Conservation (phyloP, 1,284 basidiomycete species). For the Malassezia slooffiae region DNA sequence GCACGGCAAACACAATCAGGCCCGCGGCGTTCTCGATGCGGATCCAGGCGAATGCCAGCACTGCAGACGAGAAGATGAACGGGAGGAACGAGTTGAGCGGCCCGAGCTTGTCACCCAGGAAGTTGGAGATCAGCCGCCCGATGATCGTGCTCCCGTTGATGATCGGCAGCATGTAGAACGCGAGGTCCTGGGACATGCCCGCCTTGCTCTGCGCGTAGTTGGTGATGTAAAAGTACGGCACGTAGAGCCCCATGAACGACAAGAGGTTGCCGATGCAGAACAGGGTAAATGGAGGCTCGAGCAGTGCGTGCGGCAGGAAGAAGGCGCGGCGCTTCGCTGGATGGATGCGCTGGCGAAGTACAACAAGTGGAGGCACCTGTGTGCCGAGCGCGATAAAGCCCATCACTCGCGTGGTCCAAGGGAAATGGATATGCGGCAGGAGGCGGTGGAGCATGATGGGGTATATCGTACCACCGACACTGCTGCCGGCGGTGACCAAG, state of each 20-base stretch:
- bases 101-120: slow-evolving; percentile 43
- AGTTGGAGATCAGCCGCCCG: slow-evolving; percentile 45
- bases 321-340: background rate
- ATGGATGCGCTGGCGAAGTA: slow-evolving; percentile 1
- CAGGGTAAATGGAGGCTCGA: slow-evolving; percentile 5
- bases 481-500: slow-evolving; percentile 28
- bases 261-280: slow-evolving; percentile 8
- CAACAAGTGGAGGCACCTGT: slow-evolving; percentile 5
- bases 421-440: slow-evolving; percentile 23
- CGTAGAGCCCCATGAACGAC: slow-evolving; percentile 14
- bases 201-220: slow-evolving; percentile 4
- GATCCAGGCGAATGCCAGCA: slow-evolving; percentile 24
- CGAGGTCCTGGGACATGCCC: background rate
- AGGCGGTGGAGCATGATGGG: slow-evolving; percentile 26
- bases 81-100: slow-evolving; percentile 45
- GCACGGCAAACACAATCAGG: slow-evolving; percentile 21
- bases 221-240: slow-evolving; percentile 13
- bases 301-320: slow-evolving; percentile 4
- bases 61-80: slow-evolving; percentile 27
- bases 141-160: slow-evolving; percentile 30
- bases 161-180: slow-evolving; percentile 27
- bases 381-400: slow-evolving; percentile 26
- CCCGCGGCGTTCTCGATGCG: background rate
- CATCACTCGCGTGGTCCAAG: slow-evolving; percentile 23
- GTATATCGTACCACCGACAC: slow-evolving; percentile 30